Percentiles rank a stretch among this genome's conserved stretches.
These are phyloP conservation scores for Malassezia nana DNA, from an alignment of 1,284 basidiomycete genomes.

Conservation along the genomic window DNA sequence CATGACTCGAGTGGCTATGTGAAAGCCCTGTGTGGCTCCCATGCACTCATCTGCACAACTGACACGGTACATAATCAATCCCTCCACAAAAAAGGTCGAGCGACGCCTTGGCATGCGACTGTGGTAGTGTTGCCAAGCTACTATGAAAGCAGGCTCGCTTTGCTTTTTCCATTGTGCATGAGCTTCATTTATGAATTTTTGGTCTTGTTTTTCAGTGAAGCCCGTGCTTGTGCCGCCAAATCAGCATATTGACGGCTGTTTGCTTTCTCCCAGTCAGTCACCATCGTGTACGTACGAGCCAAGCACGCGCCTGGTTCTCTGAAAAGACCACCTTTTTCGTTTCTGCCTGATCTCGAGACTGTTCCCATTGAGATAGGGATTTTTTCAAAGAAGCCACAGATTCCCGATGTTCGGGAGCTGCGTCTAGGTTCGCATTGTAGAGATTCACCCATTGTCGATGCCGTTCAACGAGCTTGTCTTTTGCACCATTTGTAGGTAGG, in stretches of 20 bases:
- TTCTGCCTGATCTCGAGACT: constrained; percentile 7
- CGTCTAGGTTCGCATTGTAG: constrained; percentile 44
- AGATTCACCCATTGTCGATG: constrained; percentile 44
- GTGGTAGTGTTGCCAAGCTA: too few relatives aligned
- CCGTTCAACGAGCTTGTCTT: constrained; percentile 29
- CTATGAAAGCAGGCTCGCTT: background rate
- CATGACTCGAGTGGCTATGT: too few relatives aligned
- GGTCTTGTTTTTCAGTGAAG: background rate
- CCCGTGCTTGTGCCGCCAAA: constrained; percentile 7
- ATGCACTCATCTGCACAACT: too few relatives aligned
- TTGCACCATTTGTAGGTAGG: constrained; percentile 24
- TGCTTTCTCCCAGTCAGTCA: constrained; percentile 2
- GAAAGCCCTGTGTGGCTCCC: too few relatives aligned
- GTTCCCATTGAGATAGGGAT: constrained; percentile 33
- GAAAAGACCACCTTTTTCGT: background rate
- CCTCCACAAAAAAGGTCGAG: too few relatives aligned
- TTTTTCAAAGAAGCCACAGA: constrained; percentile 20
- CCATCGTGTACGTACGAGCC: constrained; percentile 7
- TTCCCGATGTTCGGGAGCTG: constrained; percentile 26
- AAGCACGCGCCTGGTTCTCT: constrained; percentile 6
- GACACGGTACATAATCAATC: background rate
- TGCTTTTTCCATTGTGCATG: background rate
- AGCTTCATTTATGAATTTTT: background rate
- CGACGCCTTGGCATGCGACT: too few relatives aligned
- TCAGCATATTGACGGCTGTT: constrained; percentile 7